A percentile compares a stretch with the other conserved stretches of the same genome.
These are phyloP conservation scores for Lasiodiplodia sp. DNA, from an alignment of 2,329 filamentous ascomycete genomes.

Conservation along the genomic window DNA sequence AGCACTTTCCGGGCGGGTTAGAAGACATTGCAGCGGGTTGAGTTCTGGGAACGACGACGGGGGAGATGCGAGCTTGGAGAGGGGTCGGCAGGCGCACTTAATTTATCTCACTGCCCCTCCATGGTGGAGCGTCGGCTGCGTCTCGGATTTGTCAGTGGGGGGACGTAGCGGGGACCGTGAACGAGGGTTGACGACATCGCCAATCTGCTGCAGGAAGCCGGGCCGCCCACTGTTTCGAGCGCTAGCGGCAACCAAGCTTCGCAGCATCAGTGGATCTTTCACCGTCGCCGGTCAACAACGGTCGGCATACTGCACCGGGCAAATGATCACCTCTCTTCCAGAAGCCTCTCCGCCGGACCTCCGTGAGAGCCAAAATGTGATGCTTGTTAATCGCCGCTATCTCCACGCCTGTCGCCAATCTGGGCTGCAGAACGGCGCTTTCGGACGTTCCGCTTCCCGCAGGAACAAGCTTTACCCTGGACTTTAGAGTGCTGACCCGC, in stretches of 20 bases:
- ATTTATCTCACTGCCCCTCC: conserved; percentile 16
- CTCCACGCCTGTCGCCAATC: neutral
- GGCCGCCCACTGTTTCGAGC: conserved; percentile 11
- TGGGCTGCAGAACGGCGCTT: neutral
- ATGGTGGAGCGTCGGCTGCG: conserved; percentile 14
- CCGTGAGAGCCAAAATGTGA: too few species aligned
- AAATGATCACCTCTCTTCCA: neutral
- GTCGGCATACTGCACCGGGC: neutral
- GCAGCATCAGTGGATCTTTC: conserved; percentile 9
- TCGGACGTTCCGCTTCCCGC: neutral
- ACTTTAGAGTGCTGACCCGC: neutral
- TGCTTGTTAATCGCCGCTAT: conserved; percentile 5
- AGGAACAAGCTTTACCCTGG: neutral
- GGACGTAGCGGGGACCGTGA: conserved; percentile 1
- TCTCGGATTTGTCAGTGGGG: conserved; percentile 14
- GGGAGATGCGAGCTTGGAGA: neutral
- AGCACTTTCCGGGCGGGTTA: conserved; percentile 58
- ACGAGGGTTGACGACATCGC: conserved; percentile 16
- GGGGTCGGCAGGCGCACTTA: neutral
- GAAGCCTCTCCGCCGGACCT: too few species aligned
- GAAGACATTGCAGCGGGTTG: conserved; percentile 54
- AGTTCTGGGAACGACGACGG: neutral
- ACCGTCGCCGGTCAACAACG: neutral
- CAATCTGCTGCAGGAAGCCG: conserved; percentile 11
- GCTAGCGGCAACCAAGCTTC: neutral